These are phyloP conservation scores for Sanghuangporus baumii DNA, from an alignment of 1,284 basidiomycete species.

Conservation along the genomic window DNA sequence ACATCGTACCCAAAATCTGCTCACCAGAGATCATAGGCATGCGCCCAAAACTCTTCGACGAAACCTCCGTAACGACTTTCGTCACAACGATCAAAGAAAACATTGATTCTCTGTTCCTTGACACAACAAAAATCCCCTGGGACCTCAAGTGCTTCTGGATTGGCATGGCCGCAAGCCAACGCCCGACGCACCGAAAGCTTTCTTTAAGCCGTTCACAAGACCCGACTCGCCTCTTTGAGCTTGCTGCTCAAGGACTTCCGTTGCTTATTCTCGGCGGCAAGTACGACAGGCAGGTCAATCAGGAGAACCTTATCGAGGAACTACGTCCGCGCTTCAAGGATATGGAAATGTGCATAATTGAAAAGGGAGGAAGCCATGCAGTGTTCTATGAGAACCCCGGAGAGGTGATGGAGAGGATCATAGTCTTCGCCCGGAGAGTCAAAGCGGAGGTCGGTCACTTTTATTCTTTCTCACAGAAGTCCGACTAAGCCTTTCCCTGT, in stretches of 20 bases:
- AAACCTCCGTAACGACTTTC: neutral
- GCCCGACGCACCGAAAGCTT: neutral
- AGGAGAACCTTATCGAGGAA: neutral
- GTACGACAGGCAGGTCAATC: neutral
- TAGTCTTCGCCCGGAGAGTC: neutral
- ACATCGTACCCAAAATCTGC: neutral
- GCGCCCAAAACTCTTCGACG: neutral
- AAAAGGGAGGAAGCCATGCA: conserved; percentile 10
- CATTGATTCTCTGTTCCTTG: neutral
- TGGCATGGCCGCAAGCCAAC: neutral
- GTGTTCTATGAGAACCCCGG: conserved; percentile 2
- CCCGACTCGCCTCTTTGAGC: neutral
- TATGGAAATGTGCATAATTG: neutral
- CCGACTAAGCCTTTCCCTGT: too few relatives aligned
- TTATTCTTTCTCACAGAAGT: neutral
- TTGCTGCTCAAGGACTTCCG: conserved; percentile 1
- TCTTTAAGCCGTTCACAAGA: conserved; percentile 2
- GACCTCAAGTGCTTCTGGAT: neutral
- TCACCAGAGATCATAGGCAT: neutral
- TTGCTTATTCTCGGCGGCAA: conserved; percentile 5
- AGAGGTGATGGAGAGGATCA: conserved; percentile 5
- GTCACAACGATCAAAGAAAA: neutral
- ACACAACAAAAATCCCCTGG: neutral
- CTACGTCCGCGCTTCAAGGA: conserved; percentile 4
- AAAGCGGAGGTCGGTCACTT: neutral